These are phyloP conservation scores for Aspergillus fischeri DNA, from an alignment of 2,329 filamentous ascomycete genomes.

Conservation along the genomic window DNA sequence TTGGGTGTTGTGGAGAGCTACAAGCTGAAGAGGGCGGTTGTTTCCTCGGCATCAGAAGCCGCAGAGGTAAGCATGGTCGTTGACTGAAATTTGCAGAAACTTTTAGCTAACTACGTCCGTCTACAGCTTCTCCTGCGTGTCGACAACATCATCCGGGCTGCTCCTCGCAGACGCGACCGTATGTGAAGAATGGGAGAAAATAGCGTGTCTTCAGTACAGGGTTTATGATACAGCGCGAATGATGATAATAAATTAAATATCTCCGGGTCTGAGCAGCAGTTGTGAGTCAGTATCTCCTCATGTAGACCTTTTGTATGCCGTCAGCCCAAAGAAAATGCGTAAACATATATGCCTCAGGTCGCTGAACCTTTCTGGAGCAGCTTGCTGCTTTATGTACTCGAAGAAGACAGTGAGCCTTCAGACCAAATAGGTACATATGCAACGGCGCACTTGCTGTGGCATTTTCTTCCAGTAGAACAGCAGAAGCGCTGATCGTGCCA, in stretches of 20 bases:
- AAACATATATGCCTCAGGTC: too few relatives aligned
- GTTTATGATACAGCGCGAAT: background rate
- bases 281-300: background rate
- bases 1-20: slow-evolving; percentile 95
- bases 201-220: background rate
- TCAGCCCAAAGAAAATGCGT: background rate
- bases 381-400: too few relatives aligned
- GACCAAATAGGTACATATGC: too few relatives aligned
- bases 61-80: slow-evolving; percentile 67
- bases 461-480: background rate
- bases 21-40: slow-evolving; percentile 97
- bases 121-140: slow-evolving; percentile 79
- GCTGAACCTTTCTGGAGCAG: too few relatives aligned
- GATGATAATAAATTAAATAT: background rate
- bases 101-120: slow-evolving; percentile 15
- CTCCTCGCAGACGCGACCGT: slow-evolving; percentile 76
- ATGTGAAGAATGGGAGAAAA: slow-evolving; percentile 47
- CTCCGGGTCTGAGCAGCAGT: background rate
- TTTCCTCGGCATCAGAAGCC: slow-evolving; percentile 91
- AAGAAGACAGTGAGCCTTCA: too few relatives aligned
- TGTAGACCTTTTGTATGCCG: background rate
- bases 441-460: too few relatives aligned
- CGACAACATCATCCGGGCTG: slow-evolving; percentile 95
- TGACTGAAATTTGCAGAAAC: background rate
- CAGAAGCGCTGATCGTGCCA: background rate